These are phyloP conservation scores for Saccharomyces kudriavzevii DNA, from an alignment of 805 yeast species.

Conservation along the genomic window DNA sequence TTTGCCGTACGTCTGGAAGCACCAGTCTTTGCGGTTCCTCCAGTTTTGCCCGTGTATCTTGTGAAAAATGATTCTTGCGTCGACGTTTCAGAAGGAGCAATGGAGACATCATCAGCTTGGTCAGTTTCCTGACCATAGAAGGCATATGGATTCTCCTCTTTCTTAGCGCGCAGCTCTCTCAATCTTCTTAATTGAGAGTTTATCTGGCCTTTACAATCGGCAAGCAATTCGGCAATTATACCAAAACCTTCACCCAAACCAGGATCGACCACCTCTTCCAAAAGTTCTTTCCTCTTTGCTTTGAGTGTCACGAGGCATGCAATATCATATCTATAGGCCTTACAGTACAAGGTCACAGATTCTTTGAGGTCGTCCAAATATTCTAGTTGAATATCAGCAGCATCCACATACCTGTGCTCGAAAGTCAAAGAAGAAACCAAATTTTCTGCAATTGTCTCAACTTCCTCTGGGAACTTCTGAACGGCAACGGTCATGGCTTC, in stretches of 20 bases:
- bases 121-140: conserved; percentile 72
- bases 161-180: conserved; percentile 77
- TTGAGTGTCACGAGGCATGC: conserved; percentile 61
- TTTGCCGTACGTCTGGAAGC: conserved; percentile 88
- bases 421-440: conserved; percentile 55
- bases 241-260: conserved; percentile 85
- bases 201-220: conserved; percentile 87
- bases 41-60: conserved; percentile 90
- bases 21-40: conserved; percentile 94
- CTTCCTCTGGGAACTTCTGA: conserved; percentile 32
- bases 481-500: conserved; percentile 66
- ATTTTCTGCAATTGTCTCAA: conserved; percentile 45
- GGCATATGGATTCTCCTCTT: conserved; percentile 74
- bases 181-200: conserved; percentile 75
- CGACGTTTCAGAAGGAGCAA: conserved; percentile 90
- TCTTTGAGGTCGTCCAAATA: conserved; percentile 54
- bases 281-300: conserved; percentile 36
- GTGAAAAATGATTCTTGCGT: conserved; percentile 91
- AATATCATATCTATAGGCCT: conserved; percentile 62
- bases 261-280: conserved; percentile 57
- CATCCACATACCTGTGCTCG: conserved; percentile 66
- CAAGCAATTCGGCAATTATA: conserved; percentile 72
- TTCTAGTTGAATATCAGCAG: conserved; percentile 65
- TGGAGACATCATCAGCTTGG: conserved; percentile 85
- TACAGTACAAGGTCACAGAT: conserved; percentile 63